These are phyloP conservation scores for Fragaria iinumae DNA, from an alignment of 306 rosid genomes.

Conservation along the genomic window DNA sequence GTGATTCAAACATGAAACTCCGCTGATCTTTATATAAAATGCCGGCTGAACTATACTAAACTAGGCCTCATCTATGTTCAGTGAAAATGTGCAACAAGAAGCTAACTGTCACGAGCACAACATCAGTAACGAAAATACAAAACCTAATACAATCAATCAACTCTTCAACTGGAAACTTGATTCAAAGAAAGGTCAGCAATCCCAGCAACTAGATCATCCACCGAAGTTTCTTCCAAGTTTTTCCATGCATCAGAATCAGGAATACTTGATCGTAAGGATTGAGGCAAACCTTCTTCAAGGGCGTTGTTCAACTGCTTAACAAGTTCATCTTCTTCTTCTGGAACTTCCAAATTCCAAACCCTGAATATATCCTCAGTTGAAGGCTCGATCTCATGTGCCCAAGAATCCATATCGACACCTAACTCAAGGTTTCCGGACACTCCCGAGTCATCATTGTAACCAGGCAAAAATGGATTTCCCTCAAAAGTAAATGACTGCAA, in stretches of 20 bases:
- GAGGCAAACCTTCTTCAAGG: slow-evolving; percentile 36
- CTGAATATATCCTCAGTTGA: slow-evolving; percentile 52
- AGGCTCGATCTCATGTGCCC: slow-evolving; percentile 34
- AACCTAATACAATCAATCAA: not conserved
- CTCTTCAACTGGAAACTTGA: slow-evolving; percentile 15
- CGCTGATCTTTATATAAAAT: not conserved
- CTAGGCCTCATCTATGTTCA: not conserved
- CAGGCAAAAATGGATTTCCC: slow-evolving; percentile 71
- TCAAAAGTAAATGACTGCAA: slow-evolving; percentile 31
- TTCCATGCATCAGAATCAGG: slow-evolving; percentile 31
- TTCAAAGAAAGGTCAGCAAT: slow-evolving; percentile 53
- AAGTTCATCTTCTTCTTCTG: slow-evolving; percentile 61
- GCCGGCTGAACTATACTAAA: slow-evolving; percentile 1
- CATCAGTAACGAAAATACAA: not conserved
- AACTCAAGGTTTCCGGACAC: slow-evolving; percentile 12
- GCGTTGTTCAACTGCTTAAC: slow-evolving; percentile 50
- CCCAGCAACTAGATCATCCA: slow-evolving; percentile 40
- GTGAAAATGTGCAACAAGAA: not conserved
- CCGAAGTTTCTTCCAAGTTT: slow-evolving; percentile 31
- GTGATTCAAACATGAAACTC: not conserved
- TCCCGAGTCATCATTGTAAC: slow-evolving; percentile 47
- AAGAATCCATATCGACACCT: slow-evolving; percentile 25
- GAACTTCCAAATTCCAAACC: slow-evolving; percentile 66
- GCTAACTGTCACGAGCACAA: not conserved
- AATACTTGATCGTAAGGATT: slow-evolving; percentile 25